Conservation (phyloP, 192 early-diverging fungal species). For the Entophlyctis helioformis region DNA sequence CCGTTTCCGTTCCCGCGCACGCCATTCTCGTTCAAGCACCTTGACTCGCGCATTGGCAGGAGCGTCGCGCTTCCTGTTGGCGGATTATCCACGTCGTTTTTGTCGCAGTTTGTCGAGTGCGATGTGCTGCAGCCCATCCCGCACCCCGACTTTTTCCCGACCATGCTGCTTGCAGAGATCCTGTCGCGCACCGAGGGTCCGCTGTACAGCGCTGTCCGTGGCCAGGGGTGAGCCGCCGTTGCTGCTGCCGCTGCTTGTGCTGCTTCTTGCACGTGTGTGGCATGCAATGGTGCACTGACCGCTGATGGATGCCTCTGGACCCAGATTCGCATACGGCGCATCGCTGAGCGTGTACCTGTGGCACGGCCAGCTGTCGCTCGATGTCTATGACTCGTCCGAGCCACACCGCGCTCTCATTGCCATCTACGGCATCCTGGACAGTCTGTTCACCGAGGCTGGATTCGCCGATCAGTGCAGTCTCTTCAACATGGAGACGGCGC, state of each 20-base stretch:
- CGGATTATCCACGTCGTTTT: constrained; percentile 28
- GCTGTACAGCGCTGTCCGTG: constrained; percentile 62
- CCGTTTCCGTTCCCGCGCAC: constrained; percentile 39
- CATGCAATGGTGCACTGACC: no score
- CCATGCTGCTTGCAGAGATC: constrained; percentile 50
- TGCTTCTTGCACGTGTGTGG: no score
- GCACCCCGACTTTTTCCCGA: constrained; percentile 34
- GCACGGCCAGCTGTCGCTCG: constrained; percentile 39
- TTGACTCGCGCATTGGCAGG: constrained; percentile 11
- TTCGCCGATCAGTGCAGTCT: constrained; percentile 22
- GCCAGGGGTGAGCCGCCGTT: constrained; percentile 52
- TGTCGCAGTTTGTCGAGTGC: constrained; percentile 37
- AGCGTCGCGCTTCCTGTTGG: constrained; percentile 30
- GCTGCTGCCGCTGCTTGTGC: no score
- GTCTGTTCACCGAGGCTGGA: constrained; percentile 27
- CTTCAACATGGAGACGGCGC: constrained; percentile 42
- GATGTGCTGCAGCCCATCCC: constrained; percentile 29
- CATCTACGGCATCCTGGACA: constrained; percentile 29
- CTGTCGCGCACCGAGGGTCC: constrained; percentile 64
- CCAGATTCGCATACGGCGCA: constrained; percentile 66
- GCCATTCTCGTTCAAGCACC: constrained; percentile 4
- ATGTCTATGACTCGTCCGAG: constrained; percentile 32
- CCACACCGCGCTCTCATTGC: constrained; percentile 23
- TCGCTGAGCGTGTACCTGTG: constrained; percentile 40
- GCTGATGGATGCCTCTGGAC: no score